Base-by-base conservation (phyloP, 2,329 filamentous ascomycete genomes). In the Neofusicoccum parvum region DNA sequence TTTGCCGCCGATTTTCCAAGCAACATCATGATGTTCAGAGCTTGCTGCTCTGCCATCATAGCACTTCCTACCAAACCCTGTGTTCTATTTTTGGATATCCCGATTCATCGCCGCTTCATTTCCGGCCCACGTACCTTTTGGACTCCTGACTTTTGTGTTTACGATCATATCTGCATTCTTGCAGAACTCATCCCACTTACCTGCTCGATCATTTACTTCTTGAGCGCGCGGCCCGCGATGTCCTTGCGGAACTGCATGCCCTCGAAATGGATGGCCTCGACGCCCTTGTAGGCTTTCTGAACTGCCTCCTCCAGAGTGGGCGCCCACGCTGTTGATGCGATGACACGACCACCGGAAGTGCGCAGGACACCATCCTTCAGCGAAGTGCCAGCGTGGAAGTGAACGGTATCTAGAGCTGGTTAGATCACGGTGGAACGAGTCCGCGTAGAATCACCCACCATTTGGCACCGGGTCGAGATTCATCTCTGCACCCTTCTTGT, bases 321-420 rank as follows among this genome's bases (percentile, higher is more conserved):
- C 0, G 88, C 90, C 1, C 89, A 90, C 1, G 94, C 91, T 43
- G 92, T 96, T n/a, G 92, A 89, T 15, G 94, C 94, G 74, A 99
- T 97, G 39, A 99, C 95, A 65, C 95, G 89, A 0, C 95, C 95
- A 53, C 95, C 95, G 0, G 90, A 86, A 0, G 92, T 94, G 73
- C 88, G 85, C 20, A 98, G 83, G 68, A 88, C 82, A 17, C 80
- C 82, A 41, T 87, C 85, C 20, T 82, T 81, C 10, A 86, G 81
- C 45, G 85, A 85, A 2, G 95, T 99, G 34, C 95, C 95, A 5
- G 95, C 95, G 75, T 99, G 95, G 87, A 99, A 99, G 68, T 97
- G 87, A 68, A 90, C 75, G 3, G 88, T 68, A 86, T 90, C 67
- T 83, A 1, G 15, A 49, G 15, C 3, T 4, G 15, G 34, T 62